Base-by-base conservation (phyloP, 352 stramenopile genomes). In the Phytophthora palmivora region DNA sequence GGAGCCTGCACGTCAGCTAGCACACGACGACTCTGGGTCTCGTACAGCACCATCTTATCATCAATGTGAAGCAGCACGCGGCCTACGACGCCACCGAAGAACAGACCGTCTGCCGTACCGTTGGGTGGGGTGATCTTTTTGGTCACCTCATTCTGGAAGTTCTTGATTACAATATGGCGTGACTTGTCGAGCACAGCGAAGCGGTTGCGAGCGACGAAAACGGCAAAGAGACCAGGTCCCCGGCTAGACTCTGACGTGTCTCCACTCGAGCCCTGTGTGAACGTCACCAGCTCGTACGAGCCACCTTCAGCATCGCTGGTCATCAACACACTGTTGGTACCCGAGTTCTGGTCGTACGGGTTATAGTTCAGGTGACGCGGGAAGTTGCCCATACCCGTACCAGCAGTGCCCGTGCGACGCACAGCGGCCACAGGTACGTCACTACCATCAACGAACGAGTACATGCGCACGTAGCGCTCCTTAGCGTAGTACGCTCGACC, bases 91-190 rank as follows among this genome's bases (percentile, higher is more conserved):
- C 97, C 97, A 51, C 94, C 97, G 55, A 98, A 97, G 80, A 99
- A 99, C 24, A 99, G 78, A 24, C 87, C 89, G 54, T 99, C 97
- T 6, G 97, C 91, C 48, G 87, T 98, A 32, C 96, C 91, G 34
- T 98, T 92, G 4, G 97, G 97, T n/a, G 97, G 92, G 37, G 92
- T 84, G 45, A 99, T 94, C 70, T 97, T 96, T 81, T 99, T 99
- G 22, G 95, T 98, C 19, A 98, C 97, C 76, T 99, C 96, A 76
- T 99, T 99, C 69, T 98, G 91, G 53, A 99, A 91, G 78, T 99
- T 99, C 82, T 99, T 99, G 65, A 99, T 98, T 33, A 99, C 80
- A 74, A 99, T 98, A 75, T 99, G 85, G 22, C 87, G 82, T 58
- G 84, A 96, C 70, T 98, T 98, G 78, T 99, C 97, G 28, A 99